A percentile compares a stretch with the other conserved stretches of the same genome.
phyloP scores from a whole-genome alignment of 1,139 yeast genomes.

The Martiniozyma asiatica region DNA sequence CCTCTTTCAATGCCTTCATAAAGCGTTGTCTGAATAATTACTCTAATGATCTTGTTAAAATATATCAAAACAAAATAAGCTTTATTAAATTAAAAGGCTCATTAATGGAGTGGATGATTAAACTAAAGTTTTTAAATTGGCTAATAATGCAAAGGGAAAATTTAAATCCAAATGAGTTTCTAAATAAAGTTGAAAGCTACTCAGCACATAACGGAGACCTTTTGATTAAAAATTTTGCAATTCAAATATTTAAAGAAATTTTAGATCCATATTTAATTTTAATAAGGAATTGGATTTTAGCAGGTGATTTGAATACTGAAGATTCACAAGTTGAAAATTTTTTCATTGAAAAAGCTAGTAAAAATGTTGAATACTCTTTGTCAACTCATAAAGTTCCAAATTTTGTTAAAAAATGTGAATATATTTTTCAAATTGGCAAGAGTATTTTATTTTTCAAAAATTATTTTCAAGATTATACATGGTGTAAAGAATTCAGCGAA shows the following conservation, averaged over 20 bases:
- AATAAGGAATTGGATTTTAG: constrained; percentile 1
- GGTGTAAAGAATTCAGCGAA: neutral
- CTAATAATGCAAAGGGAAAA: neutral
- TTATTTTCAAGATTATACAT: neutral
- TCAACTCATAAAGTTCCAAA: too few species aligned
- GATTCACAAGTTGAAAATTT: constrained; percentile 26
- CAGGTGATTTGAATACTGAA: constrained; percentile 9
- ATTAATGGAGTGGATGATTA: constrained; percentile 1
- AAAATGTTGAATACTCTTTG: too few species aligned
- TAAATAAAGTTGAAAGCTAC: neutral
- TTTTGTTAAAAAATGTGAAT: too few species aligned
- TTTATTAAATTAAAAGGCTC: constrained; percentile 2
- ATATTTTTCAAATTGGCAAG: too few species aligned
- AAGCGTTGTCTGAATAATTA: neutral
- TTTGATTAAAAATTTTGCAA: constrained; percentile 16
- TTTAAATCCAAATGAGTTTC: too few species aligned
- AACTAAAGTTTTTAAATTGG: constrained; percentile 4
- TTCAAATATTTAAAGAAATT: neutral
- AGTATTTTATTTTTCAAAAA: too few species aligned
- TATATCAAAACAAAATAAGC: neutral
- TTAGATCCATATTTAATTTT: neutral
- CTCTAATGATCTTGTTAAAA: neutral
- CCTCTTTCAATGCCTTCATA: neutral
- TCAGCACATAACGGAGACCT: constrained; percentile 1
- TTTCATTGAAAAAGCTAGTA: too few species aligned